phyloP scores from a whole-genome alignment of 345 rosid genomes.

The Capsella bursapastoris region DNA sequence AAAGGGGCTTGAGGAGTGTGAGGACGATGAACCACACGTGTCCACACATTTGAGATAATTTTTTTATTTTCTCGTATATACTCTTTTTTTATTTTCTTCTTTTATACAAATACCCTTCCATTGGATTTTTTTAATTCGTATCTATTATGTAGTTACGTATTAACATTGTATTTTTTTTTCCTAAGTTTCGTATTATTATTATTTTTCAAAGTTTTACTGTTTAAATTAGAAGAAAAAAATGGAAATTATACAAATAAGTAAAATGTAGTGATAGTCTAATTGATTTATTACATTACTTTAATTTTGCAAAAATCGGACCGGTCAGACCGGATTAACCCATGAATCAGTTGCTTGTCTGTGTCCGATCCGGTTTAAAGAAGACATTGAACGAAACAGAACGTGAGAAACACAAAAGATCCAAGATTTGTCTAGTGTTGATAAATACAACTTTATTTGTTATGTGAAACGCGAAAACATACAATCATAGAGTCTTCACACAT shows the following conservation, averaged over 20 bases:
- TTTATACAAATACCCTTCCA: too few species aligned
- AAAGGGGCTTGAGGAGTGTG: slow-evolving; percentile 1
- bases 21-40: slow-evolving; percentile 46
- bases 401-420: not conserved
- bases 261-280: not conserved
- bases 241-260: too few species aligned
- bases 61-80: not conserved
- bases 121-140: too few species aligned
- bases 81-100: too few species aligned
- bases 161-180: too few species aligned
- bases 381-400: not conserved
- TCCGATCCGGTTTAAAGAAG: not conserved
- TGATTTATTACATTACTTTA: too few species aligned
- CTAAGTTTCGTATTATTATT: too few species aligned
- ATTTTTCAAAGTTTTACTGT: too few species aligned
- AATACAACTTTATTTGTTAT: slow-evolving; percentile 16
- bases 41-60: slow-evolving; percentile 10
- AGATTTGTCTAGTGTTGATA: slow-evolving; percentile 1
- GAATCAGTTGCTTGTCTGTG: not conserved
- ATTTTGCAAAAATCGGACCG: not conserved
- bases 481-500: slow-evolving; percentile 22
- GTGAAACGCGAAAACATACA: slow-evolving; percentile 1
- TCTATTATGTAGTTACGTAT: too few species aligned
- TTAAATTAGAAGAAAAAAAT: too few species aligned
- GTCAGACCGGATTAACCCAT: not conserved